Conservation (phyloP, 352 stramenopile species). For the Pythium phragmitis region DNA sequence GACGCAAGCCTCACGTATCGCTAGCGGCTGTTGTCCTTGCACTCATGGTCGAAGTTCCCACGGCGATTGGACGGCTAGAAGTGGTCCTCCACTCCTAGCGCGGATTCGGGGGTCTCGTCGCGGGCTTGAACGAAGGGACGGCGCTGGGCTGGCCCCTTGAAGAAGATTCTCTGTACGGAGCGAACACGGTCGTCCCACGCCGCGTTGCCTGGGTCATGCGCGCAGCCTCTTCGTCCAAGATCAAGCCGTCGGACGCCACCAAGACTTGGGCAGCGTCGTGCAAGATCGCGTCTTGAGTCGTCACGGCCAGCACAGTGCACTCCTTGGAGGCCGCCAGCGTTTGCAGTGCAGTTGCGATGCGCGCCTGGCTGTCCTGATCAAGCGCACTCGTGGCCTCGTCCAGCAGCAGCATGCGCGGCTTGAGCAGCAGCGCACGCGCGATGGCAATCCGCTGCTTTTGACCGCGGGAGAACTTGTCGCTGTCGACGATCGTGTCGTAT, state of each 20-base stretch:
- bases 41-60: no score
- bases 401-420: conserved; percentile 71
- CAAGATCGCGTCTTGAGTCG: conserved; percentile 5
- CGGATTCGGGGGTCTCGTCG: no score
- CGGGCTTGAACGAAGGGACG: no score
- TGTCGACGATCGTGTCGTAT: conserved; percentile 69
- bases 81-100: no score
- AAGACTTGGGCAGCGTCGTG: conserved; percentile 5
- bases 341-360: conserved; percentile 6
- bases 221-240: not conserved
- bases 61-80: no score
- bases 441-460: conserved; percentile 80
- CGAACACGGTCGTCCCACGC: no score
- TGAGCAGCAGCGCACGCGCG: conserved; percentile 67
- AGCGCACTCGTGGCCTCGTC: conserved; percentile 32
- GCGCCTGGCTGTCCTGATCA: conserved; percentile 29
- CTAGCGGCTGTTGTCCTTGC: no score
- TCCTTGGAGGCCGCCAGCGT: not conserved
- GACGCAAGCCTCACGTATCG: no score
- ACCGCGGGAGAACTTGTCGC: conserved; percentile 64
- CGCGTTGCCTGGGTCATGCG: not conserved
- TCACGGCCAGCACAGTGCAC: conserved; percentile 17
- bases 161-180: no score
- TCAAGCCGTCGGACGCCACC: conserved; percentile 1
- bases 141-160: no score